Conservation (phyloP, 2,329 filamentous ascomycete genomes). For the Knufia fluminis region DNA sequence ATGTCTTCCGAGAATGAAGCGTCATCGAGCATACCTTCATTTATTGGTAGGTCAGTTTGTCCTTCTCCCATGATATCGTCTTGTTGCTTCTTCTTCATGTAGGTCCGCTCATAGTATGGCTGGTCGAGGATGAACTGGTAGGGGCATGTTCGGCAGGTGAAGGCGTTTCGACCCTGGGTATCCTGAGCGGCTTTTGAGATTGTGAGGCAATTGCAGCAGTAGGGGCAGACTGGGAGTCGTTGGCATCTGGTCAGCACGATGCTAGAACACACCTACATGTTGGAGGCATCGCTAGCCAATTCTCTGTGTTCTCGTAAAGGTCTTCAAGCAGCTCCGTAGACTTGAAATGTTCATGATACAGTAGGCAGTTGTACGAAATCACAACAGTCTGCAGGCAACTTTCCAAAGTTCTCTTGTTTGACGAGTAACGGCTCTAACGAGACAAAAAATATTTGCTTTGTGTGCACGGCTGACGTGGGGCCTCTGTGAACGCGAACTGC, state of each 20-base stretch:
- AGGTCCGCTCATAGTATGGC: constrained; percentile 70
- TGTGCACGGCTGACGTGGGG: constrained; percentile 4
- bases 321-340: neutral
- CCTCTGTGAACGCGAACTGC: neutral
- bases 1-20: neutral
- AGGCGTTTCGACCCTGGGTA: constrained; percentile 56
- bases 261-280: constrained; percentile 27
- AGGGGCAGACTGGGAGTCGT: constrained; percentile 35
- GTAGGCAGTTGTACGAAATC: too few relatives aligned
- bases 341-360: neutral
- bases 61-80: constrained; percentile 71
- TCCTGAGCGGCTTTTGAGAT: constrained; percentile 35
- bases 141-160: constrained; percentile 91
- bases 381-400: too few relatives aligned
- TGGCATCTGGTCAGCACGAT: neutral
- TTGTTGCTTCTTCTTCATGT: constrained; percentile 73
- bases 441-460: neutral
- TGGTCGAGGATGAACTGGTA: constrained; percentile 78
- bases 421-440: too few relatives aligned
- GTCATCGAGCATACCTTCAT: constrained; percentile 16
- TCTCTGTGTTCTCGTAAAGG: neutral
- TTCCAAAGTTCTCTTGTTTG: too few relatives aligned
- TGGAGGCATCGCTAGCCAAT: constrained; percentile 28
- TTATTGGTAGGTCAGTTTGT: constrained; percentile 20
- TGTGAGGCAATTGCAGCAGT: constrained; percentile 42